Base-by-base conservation (phyloP, 345 rosid species). In the Noccaea bulbosa region DNA sequence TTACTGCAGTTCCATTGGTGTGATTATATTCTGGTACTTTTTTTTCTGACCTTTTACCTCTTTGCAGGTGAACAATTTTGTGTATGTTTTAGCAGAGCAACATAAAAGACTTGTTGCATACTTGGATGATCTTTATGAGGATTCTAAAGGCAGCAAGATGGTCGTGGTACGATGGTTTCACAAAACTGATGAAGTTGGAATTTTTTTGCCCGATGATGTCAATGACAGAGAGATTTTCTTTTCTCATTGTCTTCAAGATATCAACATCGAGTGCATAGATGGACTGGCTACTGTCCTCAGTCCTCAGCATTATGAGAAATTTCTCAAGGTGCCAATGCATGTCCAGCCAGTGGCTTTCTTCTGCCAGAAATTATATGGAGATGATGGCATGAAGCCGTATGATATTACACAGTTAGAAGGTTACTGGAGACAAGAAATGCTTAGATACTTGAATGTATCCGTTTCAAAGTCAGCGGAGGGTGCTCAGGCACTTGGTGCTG, bases 91-190 rank as follows among this genome's bases (percentile, higher is more conserved):
- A 53, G 91, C 86, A 0, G 98, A 92, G 86, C 85, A 87, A 65
- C 65, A 73, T 67, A 83, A 83, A 75, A 81, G 84, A 24, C 96
- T 86, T 70, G 78, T 89, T 84, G 98, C 96, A 11, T 82, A 86
- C 82, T 53, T 92, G 79, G 90, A 87, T 48, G 96, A 89, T 79
- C 86, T 92, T 75, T 92, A 83, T 0, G 98, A 92, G 75, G 90
- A 92, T 70, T 77, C 84, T 9, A 86, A 70, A 70, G 88, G 86
- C 80, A 83, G 59, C 73, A 87, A 83, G 78, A 86, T 85, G 96
- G 96, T 83, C 49, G 77, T 74, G 80, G 89, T 89, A 78, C 92
- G 84, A 60, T 92, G 98, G 98, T 87, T 87, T 89, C 98, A 92
- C 86, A 85, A 83, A 79, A 84, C 84, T 81, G 94, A 88, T 66